A percentile compares a stretch with the other conserved stretches of the same genome.
Evolutionary conservation across 148 eudicot genomes (phyloP).

Genomic region (Talinum fruticosum): DNA sequence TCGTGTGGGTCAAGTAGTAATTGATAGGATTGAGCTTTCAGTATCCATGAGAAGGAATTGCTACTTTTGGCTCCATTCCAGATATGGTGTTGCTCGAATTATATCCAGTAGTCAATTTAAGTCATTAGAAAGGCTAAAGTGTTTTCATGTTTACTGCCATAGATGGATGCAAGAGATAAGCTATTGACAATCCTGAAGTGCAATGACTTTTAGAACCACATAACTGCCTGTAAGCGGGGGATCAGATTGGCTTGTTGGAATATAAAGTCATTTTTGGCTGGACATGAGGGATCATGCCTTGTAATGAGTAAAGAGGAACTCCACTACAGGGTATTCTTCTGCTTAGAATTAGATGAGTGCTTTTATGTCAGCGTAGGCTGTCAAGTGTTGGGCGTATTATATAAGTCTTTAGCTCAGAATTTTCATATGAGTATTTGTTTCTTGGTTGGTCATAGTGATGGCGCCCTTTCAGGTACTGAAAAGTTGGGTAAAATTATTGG

Average conservation of each 20-base stretch:
- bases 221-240: background rate
- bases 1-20: background rate
- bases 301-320: conserved; percentile 6
- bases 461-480: conserved; percentile 26
- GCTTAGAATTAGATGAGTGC: conserved; percentile 20
- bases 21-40: background rate
- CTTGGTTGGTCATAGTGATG: conserved; percentile 16
- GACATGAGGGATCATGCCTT: conserved; percentile 17
- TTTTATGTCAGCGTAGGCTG: conserved; percentile 15
- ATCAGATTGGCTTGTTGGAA: conserved; percentile 13
- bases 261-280: conserved; percentile 12
- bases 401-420: conserved; percentile 1
- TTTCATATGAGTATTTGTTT: conserved; percentile 23
- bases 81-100: background rate
- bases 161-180: background rate
- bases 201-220: background rate
- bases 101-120: background rate
- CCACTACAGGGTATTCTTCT: conserved; percentile 22
- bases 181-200: background rate
- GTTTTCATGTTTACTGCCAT: background rate
- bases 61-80: background rate
- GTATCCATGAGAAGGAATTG: background rate
- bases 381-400: conserved; percentile 14
- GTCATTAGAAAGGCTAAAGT: background rate
- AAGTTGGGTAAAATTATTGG: conserved; percentile 19